Percentiles rank a stretch among this genome's conserved stretches.
Evolutionary conservation across 768 basidiomycete species (phyloP).

Genomic region (Harrya chromipes): DNA sequence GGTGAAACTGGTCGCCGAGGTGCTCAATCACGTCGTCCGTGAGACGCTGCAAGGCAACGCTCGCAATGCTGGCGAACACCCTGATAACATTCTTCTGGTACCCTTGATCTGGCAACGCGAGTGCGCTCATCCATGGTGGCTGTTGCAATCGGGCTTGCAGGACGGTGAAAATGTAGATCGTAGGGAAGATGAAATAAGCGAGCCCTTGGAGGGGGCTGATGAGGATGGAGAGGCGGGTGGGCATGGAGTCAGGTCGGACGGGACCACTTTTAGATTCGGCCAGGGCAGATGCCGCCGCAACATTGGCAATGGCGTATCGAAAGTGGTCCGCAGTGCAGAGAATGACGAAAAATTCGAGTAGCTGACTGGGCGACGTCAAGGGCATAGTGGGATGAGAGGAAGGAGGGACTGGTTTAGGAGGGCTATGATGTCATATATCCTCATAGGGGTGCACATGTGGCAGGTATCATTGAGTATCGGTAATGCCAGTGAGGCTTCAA

Average conservation of each 20-base stretch:
- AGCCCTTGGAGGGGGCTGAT: conserved; percentile 25
- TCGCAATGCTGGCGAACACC: background rate
- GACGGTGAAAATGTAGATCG: conserved; percentile 24
- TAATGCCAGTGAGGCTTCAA: no score
- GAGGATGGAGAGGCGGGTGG: conserved; percentile 19
- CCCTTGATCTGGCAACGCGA: no score
- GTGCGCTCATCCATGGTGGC: conserved; percentile 27
- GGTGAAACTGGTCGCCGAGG: conserved; percentile 6
- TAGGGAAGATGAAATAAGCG: conserved; percentile 17
- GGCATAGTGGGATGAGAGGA: no score
- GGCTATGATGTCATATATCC: no score
- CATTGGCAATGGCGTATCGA: background rate
- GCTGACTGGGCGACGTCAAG: background rate
- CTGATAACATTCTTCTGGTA: no score
- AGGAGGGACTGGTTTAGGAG: no score
- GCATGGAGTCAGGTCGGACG: conserved; percentile 15
- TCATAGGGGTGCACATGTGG: no score
- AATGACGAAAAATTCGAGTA: conserved; percentile 14
- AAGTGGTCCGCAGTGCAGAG: conserved; percentile 11
- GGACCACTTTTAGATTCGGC: conserved; percentile 14
- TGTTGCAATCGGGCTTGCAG: conserved; percentile 24
- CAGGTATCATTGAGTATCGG: no score
- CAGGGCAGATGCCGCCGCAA: background rate
- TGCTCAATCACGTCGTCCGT: conserved; percentile 1
- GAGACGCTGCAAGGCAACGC: background rate